Evolutionary conservation across 2,329 filamentous ascomycete species (phyloP), one percentile per base, ranked within the genome.

Genomic region (Colletotrichum incanum): DNA sequence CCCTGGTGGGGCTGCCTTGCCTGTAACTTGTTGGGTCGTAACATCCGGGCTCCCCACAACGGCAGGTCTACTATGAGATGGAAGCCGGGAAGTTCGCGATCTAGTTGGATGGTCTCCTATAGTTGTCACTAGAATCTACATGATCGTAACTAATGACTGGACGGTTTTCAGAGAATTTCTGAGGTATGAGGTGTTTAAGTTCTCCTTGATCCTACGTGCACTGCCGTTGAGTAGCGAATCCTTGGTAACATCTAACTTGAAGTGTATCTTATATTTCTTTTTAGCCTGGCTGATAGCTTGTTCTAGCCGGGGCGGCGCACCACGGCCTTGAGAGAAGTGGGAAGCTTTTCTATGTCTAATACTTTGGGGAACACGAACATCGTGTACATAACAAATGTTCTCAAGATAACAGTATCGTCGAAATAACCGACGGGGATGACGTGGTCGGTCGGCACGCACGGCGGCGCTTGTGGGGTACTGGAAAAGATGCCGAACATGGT

Each of bases 111-210:
- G 82, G 16, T 84, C 77, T 1, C 72, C 59, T 5, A 82, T 77
- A n/a, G 61, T 61, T 76, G 37, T 80, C 74, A 41, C 64, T 64
- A 56, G 81, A 76, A 8, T 75, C 61, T 0, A 73, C 75, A 34
- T 82, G 81, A 3, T 81, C 78, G 75, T 78, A 84, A 12, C 75
- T 75, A 7, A 85, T 75, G 0, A 79, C 77, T 1, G 81, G 82
- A 4, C 83, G 78, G 1, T 80, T 74, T 8, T 75, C 65, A 8
- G 76, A 80, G 71, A 82, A 86, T 8, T 73, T 37, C 11, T 72
- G 74, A 0, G 84, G 84, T 49, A 86, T 77, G 62, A 85, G 84
- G 65, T 84, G 82, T 73, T 85, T 83, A 2, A 86, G 78, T 60
- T 76, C 77, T n/a, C 74, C 77, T 4, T 8, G 50, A 6, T 55